Conservation (phyloP, 148 eudicot species). For the Agrostemma githago region DNA sequence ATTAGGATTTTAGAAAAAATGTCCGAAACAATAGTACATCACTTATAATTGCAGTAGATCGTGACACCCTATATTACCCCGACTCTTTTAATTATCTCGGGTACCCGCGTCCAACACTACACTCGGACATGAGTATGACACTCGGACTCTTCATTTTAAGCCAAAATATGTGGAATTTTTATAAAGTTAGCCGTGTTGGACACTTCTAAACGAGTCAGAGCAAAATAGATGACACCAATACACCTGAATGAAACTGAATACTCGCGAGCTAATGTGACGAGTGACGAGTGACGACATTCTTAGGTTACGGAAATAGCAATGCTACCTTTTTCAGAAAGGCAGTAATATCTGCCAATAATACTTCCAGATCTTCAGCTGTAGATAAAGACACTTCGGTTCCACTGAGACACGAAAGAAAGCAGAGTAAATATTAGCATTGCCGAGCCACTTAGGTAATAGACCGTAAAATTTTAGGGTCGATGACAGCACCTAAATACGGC, state of each 20-base stretch:
- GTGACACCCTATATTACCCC: background rate
- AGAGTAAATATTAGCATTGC: constrained; percentile 2
- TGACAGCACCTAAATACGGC: constrained; percentile 57
- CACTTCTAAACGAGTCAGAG: too few relatives aligned
- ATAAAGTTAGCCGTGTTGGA: too few relatives aligned
- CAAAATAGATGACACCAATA: background rate
- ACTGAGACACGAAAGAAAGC: constrained; percentile 36
- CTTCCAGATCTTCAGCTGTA: constrained; percentile 33
- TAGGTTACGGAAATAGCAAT: background rate
- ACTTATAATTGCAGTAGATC: background rate
- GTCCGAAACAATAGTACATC: background rate
- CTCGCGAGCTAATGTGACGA: background rate
- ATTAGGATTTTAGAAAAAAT: background rate
- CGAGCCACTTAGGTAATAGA: background rate
- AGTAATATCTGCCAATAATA: constrained; percentile 37
- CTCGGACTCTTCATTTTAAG: too few relatives aligned
- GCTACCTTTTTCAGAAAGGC: constrained; percentile 54
- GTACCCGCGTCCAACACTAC: too few relatives aligned
- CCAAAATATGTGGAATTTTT: too few relatives aligned
- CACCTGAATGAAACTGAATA: background rate
- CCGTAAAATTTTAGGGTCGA: background rate
- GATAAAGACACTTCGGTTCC: constrained; percentile 80
- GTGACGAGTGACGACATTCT: background rate
- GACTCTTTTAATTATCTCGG: too few relatives aligned
- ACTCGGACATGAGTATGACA: too few relatives aligned